Percentiles rank a stretch among this genome's conserved stretches.
Evolutionary conservation across 495 filamentous ascomycete species (phyloP).

Genomic region (Penicillium waksmanii): DNA sequence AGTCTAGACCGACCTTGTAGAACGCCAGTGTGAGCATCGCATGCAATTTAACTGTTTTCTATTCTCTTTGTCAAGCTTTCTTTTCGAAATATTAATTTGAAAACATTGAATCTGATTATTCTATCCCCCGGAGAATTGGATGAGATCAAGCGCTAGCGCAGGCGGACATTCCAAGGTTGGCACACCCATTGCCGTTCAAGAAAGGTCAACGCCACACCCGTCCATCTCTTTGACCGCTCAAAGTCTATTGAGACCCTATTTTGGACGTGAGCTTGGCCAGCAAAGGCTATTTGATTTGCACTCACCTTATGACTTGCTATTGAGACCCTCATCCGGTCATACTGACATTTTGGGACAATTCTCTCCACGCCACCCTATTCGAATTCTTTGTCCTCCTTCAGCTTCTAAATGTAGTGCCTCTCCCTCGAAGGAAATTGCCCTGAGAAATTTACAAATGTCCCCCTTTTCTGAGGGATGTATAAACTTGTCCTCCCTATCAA

Average conservation of each 20-base stretch:
- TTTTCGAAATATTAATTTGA: too few species aligned
- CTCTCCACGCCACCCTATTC: neutral
- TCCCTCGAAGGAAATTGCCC: neutral
- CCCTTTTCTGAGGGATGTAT: neutral
- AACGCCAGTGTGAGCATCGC: too few species aligned
- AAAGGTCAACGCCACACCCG: conserved; percentile 1
- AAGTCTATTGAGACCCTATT: conserved; percentile 5
- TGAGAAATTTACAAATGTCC: neutral
- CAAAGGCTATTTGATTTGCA: neutral
- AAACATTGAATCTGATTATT: too few species aligned
- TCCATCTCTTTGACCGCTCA: neutral
- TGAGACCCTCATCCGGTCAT: neutral
- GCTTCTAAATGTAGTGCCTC: neutral
- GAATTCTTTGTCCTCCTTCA: neutral
- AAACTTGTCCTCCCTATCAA: neutral
- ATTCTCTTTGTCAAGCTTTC: too few species aligned
- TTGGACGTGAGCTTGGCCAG: neutral
- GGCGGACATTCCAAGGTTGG: neutral
- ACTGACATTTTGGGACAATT: neutral
- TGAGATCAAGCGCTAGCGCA: too few species aligned
- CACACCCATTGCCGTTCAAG: neutral
- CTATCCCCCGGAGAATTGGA: too few species aligned
- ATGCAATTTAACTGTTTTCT: too few species aligned
- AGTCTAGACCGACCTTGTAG: too few species aligned
- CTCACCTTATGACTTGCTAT: neutral